Base-by-base conservation (phyloP, 257 asterid species). In the Solanum pinnatisectum region DNA sequence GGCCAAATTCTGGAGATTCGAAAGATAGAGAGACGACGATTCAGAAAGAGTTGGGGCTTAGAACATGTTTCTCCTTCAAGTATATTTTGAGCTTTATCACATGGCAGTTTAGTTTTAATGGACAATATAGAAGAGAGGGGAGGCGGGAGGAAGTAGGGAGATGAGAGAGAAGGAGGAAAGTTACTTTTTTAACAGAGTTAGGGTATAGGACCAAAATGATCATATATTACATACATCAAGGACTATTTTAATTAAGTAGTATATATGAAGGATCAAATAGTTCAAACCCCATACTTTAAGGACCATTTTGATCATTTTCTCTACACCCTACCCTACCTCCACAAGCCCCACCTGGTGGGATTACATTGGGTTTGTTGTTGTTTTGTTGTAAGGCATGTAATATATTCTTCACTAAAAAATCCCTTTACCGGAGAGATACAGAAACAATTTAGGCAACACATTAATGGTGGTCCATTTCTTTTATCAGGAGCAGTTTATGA, bases 41-140 rank as follows among this genome's bases (percentile, higher is more conserved):
- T 60, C 88, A 71, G 87, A 90, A 88, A 88, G 92, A 85, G 88
- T 40, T 56, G 7, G 65, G 65, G 65, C 25, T 56, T 56, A 56
- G 65, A 7, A 56, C 65, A 56, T 56, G 65, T 56, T 6, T 22
- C 65, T 56, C 11, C 11, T 56, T 56, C 65, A 20, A 56, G 25
- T 56, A 56, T 56, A 56, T 2, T 56, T 56, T 56, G 11, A 56
- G 65, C 25, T 56, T 56, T 56, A 18, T 56, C 65, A 20, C 10
- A 56, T 8, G n/a, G 65, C 65, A 20, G 65, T 20, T 20, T 20
- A 56, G 11, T 56, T 56, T 20, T 56, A 56, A 20, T 56, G 25
- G 65, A 56, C 11, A 5, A 56, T 56, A 56, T 7, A 56, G 25
- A 20, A 56, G 65, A 56, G 65, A 56, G 65, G 11, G 65, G 25